These are phyloP conservation scores for Collybia mongolica DNA, from an alignment of 768 basidiomycete species.

Conservation along the genomic window DNA sequence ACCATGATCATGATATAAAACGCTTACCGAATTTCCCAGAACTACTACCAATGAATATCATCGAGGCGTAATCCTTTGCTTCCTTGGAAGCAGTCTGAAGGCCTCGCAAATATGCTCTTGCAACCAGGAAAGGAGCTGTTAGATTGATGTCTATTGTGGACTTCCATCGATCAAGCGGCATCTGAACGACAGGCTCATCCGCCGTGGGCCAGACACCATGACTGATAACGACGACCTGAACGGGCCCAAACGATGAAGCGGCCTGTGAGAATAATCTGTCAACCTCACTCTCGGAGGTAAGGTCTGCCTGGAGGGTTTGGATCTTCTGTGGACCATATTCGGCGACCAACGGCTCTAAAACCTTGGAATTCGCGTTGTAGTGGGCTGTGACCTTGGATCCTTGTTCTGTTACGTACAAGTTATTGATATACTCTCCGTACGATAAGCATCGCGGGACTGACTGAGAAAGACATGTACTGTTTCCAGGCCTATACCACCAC, in stretches of 20 bases:
- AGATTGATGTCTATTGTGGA: constrained; percentile 60
- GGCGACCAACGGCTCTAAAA: constrained; percentile 39
- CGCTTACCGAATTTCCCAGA: constrained; percentile 64
- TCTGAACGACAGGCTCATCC: constrained; percentile 50
- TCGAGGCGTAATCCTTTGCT: constrained; percentile 53
- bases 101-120: constrained; percentile 55
- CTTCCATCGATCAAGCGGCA: constrained; percentile 66
- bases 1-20: not conserved
- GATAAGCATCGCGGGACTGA: constrained; percentile 21
- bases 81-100: constrained; percentile 37
- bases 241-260: constrained; percentile 39
- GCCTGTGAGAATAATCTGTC: constrained; percentile 45
- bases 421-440: not conserved
- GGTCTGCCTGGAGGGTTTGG: constrained; percentile 51
- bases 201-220: constrained; percentile 52
- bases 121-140: constrained; percentile 65
- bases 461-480: constrained; percentile 57
- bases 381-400: constrained; percentile 73
- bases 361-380: constrained; percentile 52
- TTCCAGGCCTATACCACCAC: constrained; percentile 73
- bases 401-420: constrained; percentile 43
- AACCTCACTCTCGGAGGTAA: constrained; percentile 57
- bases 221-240: constrained; percentile 60
- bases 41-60: constrained; percentile 69
- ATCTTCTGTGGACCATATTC: constrained; percentile 32